Percentiles rank a stretch among this genome's conserved stretches.
Evolutionary conservation across 768 basidiomycete species (phyloP).

Genomic region (Galerina sulciceps): DNA sequence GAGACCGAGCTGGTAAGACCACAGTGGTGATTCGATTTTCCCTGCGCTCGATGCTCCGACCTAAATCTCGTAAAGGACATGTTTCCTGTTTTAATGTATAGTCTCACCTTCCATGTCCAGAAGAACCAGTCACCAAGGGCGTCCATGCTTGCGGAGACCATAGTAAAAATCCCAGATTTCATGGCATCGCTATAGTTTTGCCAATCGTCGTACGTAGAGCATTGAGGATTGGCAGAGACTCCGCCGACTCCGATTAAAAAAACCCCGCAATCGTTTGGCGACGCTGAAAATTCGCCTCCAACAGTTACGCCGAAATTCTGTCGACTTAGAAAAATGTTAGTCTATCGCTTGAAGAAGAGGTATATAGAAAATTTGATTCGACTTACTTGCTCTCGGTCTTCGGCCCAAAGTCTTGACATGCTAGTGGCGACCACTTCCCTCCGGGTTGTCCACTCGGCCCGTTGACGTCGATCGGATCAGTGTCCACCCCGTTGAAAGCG

Average conservation of each 20-base stretch:
- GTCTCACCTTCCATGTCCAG: conserved; percentile 47
- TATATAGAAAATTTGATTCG: not conserved
- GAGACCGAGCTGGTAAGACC: conserved; percentile 52
- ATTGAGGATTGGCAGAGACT: conserved; percentile 42
- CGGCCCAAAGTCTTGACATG: conserved; percentile 64
- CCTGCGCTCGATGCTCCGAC: conserved; percentile 52
- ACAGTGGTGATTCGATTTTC: conserved; percentile 38
- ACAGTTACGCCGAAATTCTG: conserved; percentile 67
- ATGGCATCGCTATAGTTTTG: conserved; percentile 49
- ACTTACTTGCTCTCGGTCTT: conserved; percentile 53
- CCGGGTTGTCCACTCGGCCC: conserved; percentile 38
- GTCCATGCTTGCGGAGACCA: conserved; percentile 44
- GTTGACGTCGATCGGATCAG: conserved; percentile 33
- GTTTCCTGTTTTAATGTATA: not conserved
- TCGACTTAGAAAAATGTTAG: conserved; percentile 30
- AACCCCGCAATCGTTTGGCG: conserved; percentile 64
- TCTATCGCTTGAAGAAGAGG: conserved; percentile 30
- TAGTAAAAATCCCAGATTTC: conserved; percentile 52
- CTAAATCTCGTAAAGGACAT: conserved; percentile 13
- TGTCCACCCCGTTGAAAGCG: conserved; percentile 51
- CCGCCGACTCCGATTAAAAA: conserved; percentile 28
- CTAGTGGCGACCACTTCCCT: conserved; percentile 49
- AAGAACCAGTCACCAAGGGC: conserved; percentile 48
- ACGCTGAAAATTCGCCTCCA: conserved; percentile 78
- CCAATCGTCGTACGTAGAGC: conserved; percentile 53